These are phyloP conservation scores for Pseudoturritis turrita DNA, from an alignment of 345 rosid species.

Conservation along the genomic window DNA sequence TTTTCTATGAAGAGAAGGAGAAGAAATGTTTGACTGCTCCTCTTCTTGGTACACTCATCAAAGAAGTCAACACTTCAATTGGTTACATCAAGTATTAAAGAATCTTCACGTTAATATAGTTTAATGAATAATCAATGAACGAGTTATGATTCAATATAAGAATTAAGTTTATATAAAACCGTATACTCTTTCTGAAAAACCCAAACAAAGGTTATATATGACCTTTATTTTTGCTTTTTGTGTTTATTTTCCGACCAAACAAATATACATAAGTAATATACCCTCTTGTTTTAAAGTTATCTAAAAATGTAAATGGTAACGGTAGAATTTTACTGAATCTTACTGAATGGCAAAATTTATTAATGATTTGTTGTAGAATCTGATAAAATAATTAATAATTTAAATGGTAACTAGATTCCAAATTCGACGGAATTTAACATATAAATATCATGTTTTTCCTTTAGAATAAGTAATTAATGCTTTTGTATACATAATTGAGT, in stretches of 20 bases:
- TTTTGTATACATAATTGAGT: neutral
- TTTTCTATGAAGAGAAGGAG: constrained; percentile 30
- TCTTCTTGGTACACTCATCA: neutral
- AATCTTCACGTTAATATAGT: neutral
- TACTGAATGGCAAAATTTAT: too few species aligned
- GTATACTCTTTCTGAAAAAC: too few species aligned
- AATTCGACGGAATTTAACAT: too few species aligned
- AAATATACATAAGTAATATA: neutral
- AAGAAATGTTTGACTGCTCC: constrained; percentile 32
- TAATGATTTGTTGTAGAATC: too few species aligned
- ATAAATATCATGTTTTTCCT: neutral
- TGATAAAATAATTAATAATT: too few species aligned
- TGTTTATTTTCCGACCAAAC: neutral
- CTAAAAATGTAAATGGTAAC: too few species aligned
- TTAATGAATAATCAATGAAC: neutral
- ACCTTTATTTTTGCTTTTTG: too few species aligned
- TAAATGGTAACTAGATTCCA: too few species aligned
- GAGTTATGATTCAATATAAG: neutral
- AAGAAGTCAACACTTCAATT: constrained; percentile 1
- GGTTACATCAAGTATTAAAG: neutral
- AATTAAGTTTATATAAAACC: neutral
- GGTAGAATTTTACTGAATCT: too few species aligned
- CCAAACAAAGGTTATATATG: too few species aligned
- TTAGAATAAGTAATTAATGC: neutral
- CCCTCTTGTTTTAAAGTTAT: too few species aligned